Base-by-base conservation (phyloP, 2,329 filamentous ascomycete species). In the Fusarium sp. region DNA sequence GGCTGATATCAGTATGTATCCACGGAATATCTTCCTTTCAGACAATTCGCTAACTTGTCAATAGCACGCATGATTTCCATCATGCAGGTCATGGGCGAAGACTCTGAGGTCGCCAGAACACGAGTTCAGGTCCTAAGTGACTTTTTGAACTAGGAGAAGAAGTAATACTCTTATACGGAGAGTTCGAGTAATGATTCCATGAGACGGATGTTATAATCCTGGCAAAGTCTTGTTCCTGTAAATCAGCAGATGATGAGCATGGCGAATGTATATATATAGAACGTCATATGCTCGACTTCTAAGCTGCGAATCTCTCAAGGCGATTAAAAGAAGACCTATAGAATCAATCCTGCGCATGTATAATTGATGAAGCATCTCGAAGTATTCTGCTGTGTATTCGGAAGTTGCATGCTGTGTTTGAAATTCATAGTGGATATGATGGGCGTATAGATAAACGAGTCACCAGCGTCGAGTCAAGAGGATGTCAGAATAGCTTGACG, bases 21-120 rank as follows among this genome's bases (percentile, higher is more conserved):
- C 10, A 44, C 53, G 7, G 4, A 10, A 14, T 8, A 25, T 40
- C 44, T 32, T 20, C 41, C 24, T 48, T 51, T 5, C 11, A 49
- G 40, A 18, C 46, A 48, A 49, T 27, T 20, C 18, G 27, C 63
- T 73, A 62, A 65, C 61, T 51, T 30, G 46, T 52, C 24, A 41
- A 66, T 61, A 90, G 87, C 82, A 44, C 83, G 84, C 65, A 90
- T 91, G 88, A 86, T 91, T 29, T 83, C 90, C 57, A 90, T 91
- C 52, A 86, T 91, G 86, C 82, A 86, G 59, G 74, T 82, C 18
- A 89, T 90, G 83, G 83, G 84, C 25, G 84, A 88, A 49, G 87
- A 87, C 2, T 88, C 86, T 14, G 85, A 88, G 25, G 86, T 90
- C 18, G 88, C 88, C 6, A 81, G 83, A 68, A 90, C 88, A 8